These are phyloP conservation scores for Rutstroemia sp. DNA, from an alignment of 2,329 filamentous ascomycete species.

Conservation along the genomic window DNA sequence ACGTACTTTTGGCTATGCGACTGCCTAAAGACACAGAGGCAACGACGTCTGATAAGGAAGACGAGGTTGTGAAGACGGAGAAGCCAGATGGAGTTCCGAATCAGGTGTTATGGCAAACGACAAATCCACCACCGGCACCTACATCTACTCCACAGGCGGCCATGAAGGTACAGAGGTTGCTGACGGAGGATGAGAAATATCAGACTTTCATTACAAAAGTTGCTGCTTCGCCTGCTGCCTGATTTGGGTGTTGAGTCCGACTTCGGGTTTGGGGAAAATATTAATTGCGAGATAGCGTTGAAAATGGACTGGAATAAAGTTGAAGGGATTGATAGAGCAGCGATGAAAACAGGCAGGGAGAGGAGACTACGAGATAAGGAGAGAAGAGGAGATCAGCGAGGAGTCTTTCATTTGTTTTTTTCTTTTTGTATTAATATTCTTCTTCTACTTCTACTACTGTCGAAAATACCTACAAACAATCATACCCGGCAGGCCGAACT, in stretches of 20 bases:
- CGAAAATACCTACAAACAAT: too few relatives aligned
- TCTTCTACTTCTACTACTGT: too few relatives aligned
- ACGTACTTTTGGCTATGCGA: conserved; percentile 59
- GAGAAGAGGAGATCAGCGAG: not conserved
- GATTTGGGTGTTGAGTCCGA: too few relatives aligned
- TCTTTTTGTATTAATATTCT: too few relatives aligned
- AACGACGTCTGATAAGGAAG: not conserved
- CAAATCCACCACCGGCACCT: conserved; percentile 13
- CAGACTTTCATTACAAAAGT: conserved; percentile 35
- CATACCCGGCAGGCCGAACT: too few relatives aligned
- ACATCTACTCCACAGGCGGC: not conserved
- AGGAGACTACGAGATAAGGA: not conserved
- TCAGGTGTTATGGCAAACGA: conserved; percentile 22
- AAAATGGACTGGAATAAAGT: not conserved
- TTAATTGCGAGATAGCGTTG: too few relatives aligned
- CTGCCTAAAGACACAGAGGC: conserved; percentile 39
- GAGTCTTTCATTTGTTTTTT: too few relatives aligned
- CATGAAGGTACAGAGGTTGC: conserved; percentile 21
- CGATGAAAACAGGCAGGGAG: too few relatives aligned
- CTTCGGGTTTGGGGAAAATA: too few relatives aligned
- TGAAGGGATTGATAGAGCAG: not conserved
- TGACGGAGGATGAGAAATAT: conserved; percentile 39
- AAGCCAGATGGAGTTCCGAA: conserved; percentile 11
- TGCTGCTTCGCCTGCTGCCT: not conserved
- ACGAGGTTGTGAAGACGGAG: conserved; percentile 3